Evolutionary conservation across 140 eudicot genomes (phyloP), one percentile per base, ranked within the genome.

Genomic region (Oenanthe javanica): DNA sequence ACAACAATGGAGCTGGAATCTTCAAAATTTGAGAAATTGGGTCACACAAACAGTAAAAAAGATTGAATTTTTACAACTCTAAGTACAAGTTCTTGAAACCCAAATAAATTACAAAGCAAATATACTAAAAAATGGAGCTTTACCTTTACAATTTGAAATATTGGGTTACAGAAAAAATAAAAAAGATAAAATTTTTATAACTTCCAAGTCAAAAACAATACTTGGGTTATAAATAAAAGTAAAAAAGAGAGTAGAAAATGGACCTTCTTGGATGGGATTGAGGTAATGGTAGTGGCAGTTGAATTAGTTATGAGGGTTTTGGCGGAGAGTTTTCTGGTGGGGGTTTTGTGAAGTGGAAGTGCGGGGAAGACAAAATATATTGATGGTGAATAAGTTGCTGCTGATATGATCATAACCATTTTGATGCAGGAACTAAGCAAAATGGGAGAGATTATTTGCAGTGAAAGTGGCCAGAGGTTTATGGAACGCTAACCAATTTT

Each of bases 261-360:
- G 40, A 75, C 79, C 79, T 66, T 85, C 27, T 16, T 72, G 48
- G 69, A 36, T 47, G 76, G 51, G 80, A 77, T 55, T 38, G 79
- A 63, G 40, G n/a, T 55, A 6, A 81, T 18, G 49, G 15, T 7
- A 45, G 59, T 10, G 11, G 79, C 46, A 47, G 79, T 47, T 36
- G 79, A 77, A 31, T 51, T 14, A 5, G 81, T 36, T 19, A 49
- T 16, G 47, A 79, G 66, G 84, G 79, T 76, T 76, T 81, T 84
- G 69, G 83, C 27, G 72, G 81, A 50, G 76, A 75, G 81, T 63
- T 55, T 80, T 61, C 38, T 10, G 76, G 74, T 27, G 81, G 81
- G 72, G 45, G 66, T 67, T 50, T 75, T 54, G 42, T 40, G 81
- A 31, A 8, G 82, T 38, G 40, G 79, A 55, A 59, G 4, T 48